phyloP scores from a whole-genome alignment of 352 stramenopile genomes.

The Pythium aphanidermatum region DNA sequence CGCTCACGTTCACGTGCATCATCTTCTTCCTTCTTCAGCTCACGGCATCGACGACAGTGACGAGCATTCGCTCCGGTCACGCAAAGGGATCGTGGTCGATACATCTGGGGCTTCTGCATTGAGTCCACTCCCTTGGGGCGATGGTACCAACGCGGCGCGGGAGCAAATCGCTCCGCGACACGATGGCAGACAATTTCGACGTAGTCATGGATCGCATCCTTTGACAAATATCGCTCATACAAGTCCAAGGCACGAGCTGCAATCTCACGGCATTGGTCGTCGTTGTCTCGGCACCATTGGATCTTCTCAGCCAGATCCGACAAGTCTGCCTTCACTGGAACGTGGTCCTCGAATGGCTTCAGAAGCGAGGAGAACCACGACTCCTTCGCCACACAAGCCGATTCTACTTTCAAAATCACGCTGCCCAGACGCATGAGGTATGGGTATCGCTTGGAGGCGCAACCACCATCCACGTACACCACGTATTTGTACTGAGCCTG shows the following conservation, averaged over 20 bases:
- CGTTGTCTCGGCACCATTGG: slow-evolving; percentile 95
- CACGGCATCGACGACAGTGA: slow-evolving; percentile 61
- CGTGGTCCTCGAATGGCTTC: slow-evolving; percentile 95
- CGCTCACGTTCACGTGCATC: slow-evolving; percentile 12
- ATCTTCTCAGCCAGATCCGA: slow-evolving; percentile 98
- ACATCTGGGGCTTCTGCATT: slow-evolving; percentile 52
- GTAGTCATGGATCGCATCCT: slow-evolving; percentile 95
- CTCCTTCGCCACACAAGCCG: slow-evolving; percentile 92
- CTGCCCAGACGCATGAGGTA: slow-evolving; percentile 98
- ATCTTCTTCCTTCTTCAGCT: slow-evolving; percentile 63
- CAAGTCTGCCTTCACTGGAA: slow-evolving; percentile 95
- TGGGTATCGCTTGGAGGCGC: slow-evolving; percentile 96
- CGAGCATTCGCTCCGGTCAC: slow-evolving; percentile 46
- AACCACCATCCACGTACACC: slow-evolving; percentile 96
- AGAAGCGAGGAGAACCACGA: slow-evolving; percentile 98
- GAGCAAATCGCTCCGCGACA: slow-evolving; percentile 87
- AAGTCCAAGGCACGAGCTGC: slow-evolving; percentile 90
- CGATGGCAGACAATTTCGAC: slow-evolving; percentile 94
- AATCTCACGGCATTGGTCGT: slow-evolving; percentile 95
- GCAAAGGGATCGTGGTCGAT: slow-evolving; percentile 46
- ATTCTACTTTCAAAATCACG: slow-evolving; percentile 96
- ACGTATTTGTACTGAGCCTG: slow-evolving; percentile 97
- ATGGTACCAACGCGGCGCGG: slow-evolving; percentile 54
- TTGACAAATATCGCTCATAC: slow-evolving; percentile 91
- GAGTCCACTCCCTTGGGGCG: slow-evolving; percentile 47